Percentiles rank a stretch among this genome's conserved stretches.
These are phyloP conservation scores for Colletotrichum melonis DNA, from an alignment of 2,329 filamentous ascomycete species.

Conservation along the genomic window DNA sequence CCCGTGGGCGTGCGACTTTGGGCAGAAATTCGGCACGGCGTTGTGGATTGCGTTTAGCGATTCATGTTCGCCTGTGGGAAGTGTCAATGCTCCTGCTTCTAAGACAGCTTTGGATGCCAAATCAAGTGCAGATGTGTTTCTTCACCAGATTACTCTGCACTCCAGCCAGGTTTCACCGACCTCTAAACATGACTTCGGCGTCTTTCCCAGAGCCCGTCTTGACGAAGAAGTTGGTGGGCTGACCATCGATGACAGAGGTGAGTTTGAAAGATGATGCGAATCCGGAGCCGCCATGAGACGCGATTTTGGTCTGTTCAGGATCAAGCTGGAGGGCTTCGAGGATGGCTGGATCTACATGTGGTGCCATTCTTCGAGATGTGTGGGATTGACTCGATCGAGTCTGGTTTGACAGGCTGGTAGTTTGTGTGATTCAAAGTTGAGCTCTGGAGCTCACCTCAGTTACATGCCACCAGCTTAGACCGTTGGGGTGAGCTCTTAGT, in stretches of 20 bases:
- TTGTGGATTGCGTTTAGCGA: slow-evolving; percentile 85
- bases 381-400: neutral
- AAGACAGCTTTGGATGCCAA: neutral
- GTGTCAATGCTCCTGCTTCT: slow-evolving; percentile 37
- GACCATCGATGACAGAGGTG: slow-evolving; percentile 57
- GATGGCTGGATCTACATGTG: slow-evolving; percentile 71
- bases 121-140: slow-evolving; percentile 43
- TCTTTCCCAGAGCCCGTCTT: slow-evolving; percentile 73
- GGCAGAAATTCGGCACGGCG: slow-evolving; percentile 80
- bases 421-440: neutral
- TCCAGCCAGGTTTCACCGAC: slow-evolving; percentile 47
- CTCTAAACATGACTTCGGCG: slow-evolving; percentile 77
- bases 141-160: slow-evolving; percentile 42
- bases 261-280: slow-evolving; percentile 76
- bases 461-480: neutral
- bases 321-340: slow-evolving; percentile 70
- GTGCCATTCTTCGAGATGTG: slow-evolving; percentile 18
- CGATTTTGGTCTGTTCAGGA: slow-evolving; percentile 63
- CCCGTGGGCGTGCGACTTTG: slow-evolving; percentile 80
- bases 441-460: slow-evolving; percentile 7
- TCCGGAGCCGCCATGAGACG: slow-evolving; percentile 73
- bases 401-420: neutral
- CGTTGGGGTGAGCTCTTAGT: slow-evolving; percentile 24
- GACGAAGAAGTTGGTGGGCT: slow-evolving; percentile 72
- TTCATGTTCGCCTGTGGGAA: slow-evolving; percentile 76